Conservation (phyloP, 2,329 filamentous ascomycete genomes). For the Colletotrichum navitas region DNA sequence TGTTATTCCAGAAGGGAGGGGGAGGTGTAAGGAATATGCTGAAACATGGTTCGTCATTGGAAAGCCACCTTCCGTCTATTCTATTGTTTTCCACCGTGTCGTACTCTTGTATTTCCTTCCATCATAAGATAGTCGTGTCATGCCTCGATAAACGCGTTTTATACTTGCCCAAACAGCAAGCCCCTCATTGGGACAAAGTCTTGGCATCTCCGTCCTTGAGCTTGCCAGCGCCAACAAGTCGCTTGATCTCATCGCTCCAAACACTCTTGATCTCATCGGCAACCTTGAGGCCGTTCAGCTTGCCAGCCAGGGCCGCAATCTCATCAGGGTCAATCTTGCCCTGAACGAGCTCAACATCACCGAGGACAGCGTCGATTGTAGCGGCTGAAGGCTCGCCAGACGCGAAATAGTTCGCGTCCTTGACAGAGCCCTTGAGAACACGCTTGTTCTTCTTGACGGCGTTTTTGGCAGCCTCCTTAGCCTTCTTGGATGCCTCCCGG, state of each 20-base stretch:
- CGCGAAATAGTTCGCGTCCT: constrained; percentile 97
- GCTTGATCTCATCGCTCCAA: constrained; percentile 82
- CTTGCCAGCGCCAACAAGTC: constrained; percentile 85
- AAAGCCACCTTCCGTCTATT: constrained; percentile 12
- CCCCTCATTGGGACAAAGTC: constrained; percentile 59
- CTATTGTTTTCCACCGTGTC: not conserved
- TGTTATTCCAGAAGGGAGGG: too few relatives aligned
- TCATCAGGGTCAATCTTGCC: constrained; percentile 91
- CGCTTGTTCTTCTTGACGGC: constrained; percentile 99
- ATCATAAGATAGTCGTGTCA: constrained; percentile 14
- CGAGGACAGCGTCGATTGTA: constrained; percentile 85
- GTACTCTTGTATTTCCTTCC: not conserved
- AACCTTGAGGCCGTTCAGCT: constrained; percentile 84
- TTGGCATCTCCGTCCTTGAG: constrained; percentile 87
- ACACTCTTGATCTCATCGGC: constrained; percentile 86
- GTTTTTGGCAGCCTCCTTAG: constrained; percentile 98
- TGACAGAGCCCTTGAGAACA: constrained; percentile 91
- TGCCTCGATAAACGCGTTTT: not conserved
- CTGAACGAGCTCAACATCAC: constrained; percentile 89
- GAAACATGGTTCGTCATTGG: not conserved
- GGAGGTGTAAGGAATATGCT: not conserved
- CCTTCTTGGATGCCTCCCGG: constrained; percentile 90
- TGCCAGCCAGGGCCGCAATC: constrained; percentile 83
- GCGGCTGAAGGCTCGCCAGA: constrained; percentile 77
- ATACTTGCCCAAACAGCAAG: not conserved